A percentile compares a stretch with the other conserved stretches of the same genome.
Conservation (phyloP, 169 alveolate genomes). For the Besnoitia besnoiti region DNA sequence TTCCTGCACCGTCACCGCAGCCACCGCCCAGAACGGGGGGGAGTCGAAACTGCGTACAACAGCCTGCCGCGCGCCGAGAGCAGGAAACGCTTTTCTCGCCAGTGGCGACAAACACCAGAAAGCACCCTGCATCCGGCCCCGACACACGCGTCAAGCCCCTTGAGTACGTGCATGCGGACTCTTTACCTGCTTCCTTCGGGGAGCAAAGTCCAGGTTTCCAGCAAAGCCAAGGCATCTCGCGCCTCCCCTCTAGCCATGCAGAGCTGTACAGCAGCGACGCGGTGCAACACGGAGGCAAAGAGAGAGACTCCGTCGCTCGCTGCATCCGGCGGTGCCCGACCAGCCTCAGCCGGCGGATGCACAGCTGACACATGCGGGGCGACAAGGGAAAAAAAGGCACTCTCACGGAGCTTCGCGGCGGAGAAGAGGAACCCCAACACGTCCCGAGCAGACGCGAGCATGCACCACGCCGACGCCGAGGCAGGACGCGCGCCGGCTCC, state of each 20-base stretch:
- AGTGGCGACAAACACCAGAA: no score
- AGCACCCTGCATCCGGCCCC: no score
- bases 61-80: no score
- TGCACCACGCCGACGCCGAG: not conserved
- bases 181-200: slow-evolving; percentile 30
- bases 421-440: not conserved
- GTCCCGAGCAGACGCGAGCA: not conserved
- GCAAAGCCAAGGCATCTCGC: not conserved
- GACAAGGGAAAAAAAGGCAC: not conserved
- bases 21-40: no score
- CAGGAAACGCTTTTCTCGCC: no score
- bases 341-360: not conserved
- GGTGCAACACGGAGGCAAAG: not conserved
- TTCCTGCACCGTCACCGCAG: no score
- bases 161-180: no score
- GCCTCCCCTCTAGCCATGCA: slow-evolving; percentile 42
- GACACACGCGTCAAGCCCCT: no score
- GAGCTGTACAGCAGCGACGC: slow-evolving; percentile 6
- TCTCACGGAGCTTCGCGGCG: not conserved
- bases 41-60: no score
- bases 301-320: not conserved
- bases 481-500: not conserved
- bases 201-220: not conserved
- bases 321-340: not conserved
- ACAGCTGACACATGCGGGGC: not conserved